Conservation (phyloP, 1,139 yeast genomes). For the Candida gigantensis region DNA sequence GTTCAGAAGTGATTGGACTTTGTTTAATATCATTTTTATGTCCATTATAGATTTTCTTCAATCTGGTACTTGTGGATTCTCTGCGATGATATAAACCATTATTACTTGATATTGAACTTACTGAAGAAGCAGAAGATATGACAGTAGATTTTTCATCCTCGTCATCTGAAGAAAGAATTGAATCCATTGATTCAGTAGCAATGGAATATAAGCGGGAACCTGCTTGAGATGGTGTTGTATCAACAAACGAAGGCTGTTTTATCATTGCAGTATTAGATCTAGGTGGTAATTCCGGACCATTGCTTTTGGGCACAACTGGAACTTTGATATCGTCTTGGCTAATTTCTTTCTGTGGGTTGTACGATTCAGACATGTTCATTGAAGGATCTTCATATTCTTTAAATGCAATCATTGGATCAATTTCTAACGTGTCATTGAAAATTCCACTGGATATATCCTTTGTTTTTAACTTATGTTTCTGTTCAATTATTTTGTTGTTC, state of each 20-base stretch:
- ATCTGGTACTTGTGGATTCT: slow-evolving; percentile 20
- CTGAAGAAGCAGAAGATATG: slow-evolving; percentile 18
- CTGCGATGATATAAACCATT: slow-evolving; percentile 25
- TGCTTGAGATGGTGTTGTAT: slow-evolving; percentile 11
- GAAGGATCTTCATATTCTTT: slow-evolving; percentile 30
- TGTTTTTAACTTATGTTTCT: slow-evolving; percentile 28
- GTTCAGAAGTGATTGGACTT: slow-evolving; percentile 27
- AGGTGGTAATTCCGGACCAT: slow-evolving; percentile 34
- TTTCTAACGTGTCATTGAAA: slow-evolving; percentile 31
- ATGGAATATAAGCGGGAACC: slow-evolving; percentile 9
- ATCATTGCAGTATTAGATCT: slow-evolving; percentile 24
- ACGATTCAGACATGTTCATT: slow-evolving; percentile 29
- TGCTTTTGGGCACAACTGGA: slow-evolving; percentile 11
- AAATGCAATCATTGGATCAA: slow-evolving; percentile 38
- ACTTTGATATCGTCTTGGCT: slow-evolving; percentile 22
- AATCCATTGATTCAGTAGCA: slow-evolving; percentile 21
- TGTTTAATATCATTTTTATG: slow-evolving; percentile 35
- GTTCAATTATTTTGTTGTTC: slow-evolving; percentile 23
- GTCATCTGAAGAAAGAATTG: slow-evolving; percentile 19
- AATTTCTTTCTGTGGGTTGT: slow-evolving; percentile 29
- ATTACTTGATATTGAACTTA: slow-evolving; percentile 17
- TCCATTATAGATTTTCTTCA: slow-evolving; percentile 35
- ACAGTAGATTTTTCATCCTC: slow-evolving; percentile 19
- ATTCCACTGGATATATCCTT: slow-evolving; percentile 33
- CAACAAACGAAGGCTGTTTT: slow-evolving; percentile 4